Conservation (phyloP, 768 basidiomycete species). For the Tulasnella sp. region DNA sequence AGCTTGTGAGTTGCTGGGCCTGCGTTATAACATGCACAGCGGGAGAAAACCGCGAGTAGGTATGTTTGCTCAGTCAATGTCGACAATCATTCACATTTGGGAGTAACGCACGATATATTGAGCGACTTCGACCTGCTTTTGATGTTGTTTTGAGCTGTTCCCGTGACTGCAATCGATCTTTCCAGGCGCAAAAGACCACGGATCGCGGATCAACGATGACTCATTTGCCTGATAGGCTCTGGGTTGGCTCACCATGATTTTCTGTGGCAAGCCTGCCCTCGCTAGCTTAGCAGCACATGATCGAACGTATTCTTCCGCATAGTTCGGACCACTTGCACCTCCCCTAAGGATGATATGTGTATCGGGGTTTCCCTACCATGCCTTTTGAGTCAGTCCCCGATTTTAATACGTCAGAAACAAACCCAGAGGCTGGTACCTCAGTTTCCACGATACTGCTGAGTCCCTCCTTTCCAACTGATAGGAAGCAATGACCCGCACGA, state of each 20-base stretch:
- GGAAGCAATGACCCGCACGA: constrained; percentile 82
- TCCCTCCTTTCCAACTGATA: constrained; percentile 95
- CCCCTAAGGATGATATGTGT: constrained; percentile 95
- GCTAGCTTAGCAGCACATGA: constrained; percentile 61
- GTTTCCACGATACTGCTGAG: constrained; percentile 93
- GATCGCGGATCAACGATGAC: not conserved
- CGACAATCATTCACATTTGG: not conserved
- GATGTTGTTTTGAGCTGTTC: constrained; percentile 86
- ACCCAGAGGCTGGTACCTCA: constrained; percentile 38
- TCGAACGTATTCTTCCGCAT: constrained; percentile 63
- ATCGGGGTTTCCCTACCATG: constrained; percentile 66
- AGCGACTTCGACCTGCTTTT: constrained; percentile 78
- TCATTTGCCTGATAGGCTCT: no score
- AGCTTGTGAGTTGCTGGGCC: constrained; percentile 62
- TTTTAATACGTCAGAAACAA: not conserved
- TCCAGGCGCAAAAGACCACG: not conserved
- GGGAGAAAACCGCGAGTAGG: no score
- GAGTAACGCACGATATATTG: constrained; percentile 59
- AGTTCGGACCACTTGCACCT: constrained; percentile 84
- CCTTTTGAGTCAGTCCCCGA: not conserved
- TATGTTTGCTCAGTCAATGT: no score
- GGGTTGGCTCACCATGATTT: constrained; percentile 63
- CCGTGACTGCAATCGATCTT: constrained; percentile 97
- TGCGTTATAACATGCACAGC: constrained; percentile 24
- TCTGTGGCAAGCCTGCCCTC: constrained; percentile 68